phyloP scores from a whole-genome alignment of 352 stramenopile genomes.

The Phytophthora kernoviae region DNA sequence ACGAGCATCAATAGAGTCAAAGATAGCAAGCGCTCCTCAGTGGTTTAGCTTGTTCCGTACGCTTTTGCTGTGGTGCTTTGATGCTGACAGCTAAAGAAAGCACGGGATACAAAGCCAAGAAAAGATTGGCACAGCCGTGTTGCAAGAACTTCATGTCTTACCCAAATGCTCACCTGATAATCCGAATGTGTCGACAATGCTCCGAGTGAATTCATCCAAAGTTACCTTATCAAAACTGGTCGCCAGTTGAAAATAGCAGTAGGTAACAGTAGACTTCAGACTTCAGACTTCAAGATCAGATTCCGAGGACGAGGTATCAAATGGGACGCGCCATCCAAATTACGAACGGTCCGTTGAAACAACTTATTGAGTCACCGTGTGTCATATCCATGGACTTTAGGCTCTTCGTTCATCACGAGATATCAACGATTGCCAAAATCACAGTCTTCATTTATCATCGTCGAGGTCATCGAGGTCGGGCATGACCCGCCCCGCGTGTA shows the following conservation, averaged over 20 bases:
- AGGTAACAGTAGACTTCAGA: slow-evolving; percentile 2
- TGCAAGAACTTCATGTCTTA: not conserved
- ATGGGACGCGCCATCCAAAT: slow-evolving; percentile 10
- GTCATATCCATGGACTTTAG: no score
- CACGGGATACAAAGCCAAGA: slow-evolving; percentile 20
- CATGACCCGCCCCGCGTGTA: slow-evolving; percentile 64
- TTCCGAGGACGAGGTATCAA: slow-evolving; percentile 12
- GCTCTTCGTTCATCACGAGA: no score
- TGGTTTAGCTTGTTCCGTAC: not conserved
- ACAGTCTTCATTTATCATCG: slow-evolving; percentile 32
- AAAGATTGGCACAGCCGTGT: slow-evolving; percentile 15
- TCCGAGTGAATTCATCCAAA: slow-evolving; percentile 9
- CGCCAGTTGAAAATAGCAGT: slow-evolving; percentile 21
- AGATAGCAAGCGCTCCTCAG: slow-evolving; percentile 30
- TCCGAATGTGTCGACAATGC: slow-evolving; percentile 7
- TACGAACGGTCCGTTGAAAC: slow-evolving; percentile 27
- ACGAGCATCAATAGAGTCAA: slow-evolving; percentile 10
- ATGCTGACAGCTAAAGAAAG: slow-evolving; percentile 37
- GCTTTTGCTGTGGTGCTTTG: slow-evolving; percentile 6
- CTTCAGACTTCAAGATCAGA: slow-evolving; percentile 25
- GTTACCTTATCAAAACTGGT: slow-evolving; percentile 17
- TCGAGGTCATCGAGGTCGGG: slow-evolving; percentile 55
- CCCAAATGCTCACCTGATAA: slow-evolving; percentile 2
- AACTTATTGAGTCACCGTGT: slow-evolving; percentile 1
- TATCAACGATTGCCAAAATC: no score